Evolutionary conservation across 805 yeast genomes (phyloP).

Genomic region (Lipomyces spencermartinsiae): DNA sequence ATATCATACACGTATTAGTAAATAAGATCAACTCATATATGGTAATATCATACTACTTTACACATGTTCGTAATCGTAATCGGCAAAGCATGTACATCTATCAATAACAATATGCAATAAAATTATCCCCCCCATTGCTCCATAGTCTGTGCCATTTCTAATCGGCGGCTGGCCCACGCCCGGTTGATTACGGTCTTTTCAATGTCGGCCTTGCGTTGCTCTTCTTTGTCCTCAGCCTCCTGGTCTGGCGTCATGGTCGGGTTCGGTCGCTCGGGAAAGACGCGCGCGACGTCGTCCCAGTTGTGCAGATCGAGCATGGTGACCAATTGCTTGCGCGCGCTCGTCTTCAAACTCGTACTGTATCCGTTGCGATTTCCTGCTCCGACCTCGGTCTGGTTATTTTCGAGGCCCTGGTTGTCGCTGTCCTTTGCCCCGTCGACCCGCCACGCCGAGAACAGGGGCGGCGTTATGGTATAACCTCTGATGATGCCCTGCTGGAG

Average conservation of each 20-base stretch:
- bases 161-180: not conserved
- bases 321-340: conserved; percentile 15
- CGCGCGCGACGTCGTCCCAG: not conserved
- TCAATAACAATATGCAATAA: not conserved
- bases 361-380: conserved; percentile 16
- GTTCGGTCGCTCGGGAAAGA: not conserved
- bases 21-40: too few relatives aligned
- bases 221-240: conserved; percentile 7
- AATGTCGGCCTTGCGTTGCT: conserved; percentile 1
- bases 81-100: too few relatives aligned
- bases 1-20: too few relatives aligned
- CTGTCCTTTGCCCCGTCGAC: conserved; percentile 27
- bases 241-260: conserved; percentile 3
- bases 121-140: conserved; percentile 18
- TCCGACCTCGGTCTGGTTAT: not conserved
- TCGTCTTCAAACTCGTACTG: conserved; percentile 18
- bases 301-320: not conserved
- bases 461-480: conserved; percentile 25
- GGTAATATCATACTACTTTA: too few relatives aligned
- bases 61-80: too few relatives aligned
- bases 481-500: conserved; percentile 20
- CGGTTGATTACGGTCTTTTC: not conserved
- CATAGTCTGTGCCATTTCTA: conserved; percentile 7
- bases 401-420: conserved; percentile 13
- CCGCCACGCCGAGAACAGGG: conserved; percentile 25